Percentiles rank a stretch among this genome's conserved stretches.
phyloP scores from a whole-genome alignment of 176 grass and related monocot species.

The Dendrocalamus sinicus region DNA sequence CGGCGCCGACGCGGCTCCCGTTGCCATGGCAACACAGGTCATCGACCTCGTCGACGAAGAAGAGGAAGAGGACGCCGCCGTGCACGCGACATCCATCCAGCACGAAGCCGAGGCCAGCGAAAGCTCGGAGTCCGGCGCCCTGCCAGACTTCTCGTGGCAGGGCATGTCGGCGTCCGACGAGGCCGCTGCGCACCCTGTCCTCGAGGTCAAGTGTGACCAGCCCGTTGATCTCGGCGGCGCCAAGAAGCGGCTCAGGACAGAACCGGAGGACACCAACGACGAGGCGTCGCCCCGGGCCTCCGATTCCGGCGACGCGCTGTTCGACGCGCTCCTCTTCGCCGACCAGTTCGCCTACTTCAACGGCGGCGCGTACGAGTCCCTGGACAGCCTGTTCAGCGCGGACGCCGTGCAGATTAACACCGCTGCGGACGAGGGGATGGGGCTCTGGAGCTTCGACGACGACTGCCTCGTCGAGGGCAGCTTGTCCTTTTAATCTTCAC shows the following conservation, averaged over 20 bases:
- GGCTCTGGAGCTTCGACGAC: slow-evolving; percentile 94
- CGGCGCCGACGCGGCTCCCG: background rate
- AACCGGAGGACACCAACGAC: background rate
- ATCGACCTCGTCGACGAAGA: slow-evolving; percentile 32
- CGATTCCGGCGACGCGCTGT: slow-evolving; percentile 21
- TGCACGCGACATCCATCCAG: slow-evolving; percentile 8
- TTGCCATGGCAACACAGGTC: background rate
- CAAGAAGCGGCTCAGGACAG: slow-evolving; percentile 37
- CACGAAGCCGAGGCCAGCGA: slow-evolving; percentile 29
- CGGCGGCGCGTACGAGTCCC: slow-evolving; percentile 51
- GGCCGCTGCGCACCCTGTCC: background rate
- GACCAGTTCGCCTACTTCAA: slow-evolving; percentile 57
- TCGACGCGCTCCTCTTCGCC: slow-evolving; percentile 43
- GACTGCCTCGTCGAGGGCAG: slow-evolving; percentile 62
- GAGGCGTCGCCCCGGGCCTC: slow-evolving; percentile 23
- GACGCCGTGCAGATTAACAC: slow-evolving; percentile 51
- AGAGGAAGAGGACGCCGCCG: background rate
- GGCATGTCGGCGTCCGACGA: slow-evolving; percentile 39
- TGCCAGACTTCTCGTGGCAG: slow-evolving; percentile 67
- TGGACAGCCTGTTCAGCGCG: slow-evolving; percentile 57
- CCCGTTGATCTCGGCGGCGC: background rate
- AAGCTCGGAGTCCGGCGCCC: slow-evolving; percentile 13
- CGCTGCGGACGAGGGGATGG: slow-evolving; percentile 21
- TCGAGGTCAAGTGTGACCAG: background rate
- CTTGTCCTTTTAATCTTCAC: slow-evolving; percentile 42